Conservation (phyloP, 495 filamentous ascomycete genomes). For the Lineolata rhizophorae region DNA sequence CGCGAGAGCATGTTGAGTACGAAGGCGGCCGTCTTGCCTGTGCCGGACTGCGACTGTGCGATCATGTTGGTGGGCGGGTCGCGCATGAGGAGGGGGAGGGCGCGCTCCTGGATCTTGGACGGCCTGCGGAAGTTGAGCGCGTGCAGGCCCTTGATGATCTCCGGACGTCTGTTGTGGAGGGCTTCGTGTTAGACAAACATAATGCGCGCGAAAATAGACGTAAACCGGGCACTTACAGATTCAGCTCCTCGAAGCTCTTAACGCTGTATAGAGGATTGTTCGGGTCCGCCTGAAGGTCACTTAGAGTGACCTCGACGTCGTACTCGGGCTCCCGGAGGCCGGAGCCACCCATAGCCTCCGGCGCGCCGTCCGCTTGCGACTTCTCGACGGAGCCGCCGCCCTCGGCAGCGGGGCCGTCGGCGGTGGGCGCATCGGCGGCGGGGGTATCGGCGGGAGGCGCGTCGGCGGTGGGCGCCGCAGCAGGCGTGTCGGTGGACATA, state of each 20-base stretch:
- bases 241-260: conserved; percentile 66
- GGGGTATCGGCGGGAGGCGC: not conserved
- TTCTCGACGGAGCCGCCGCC: conserved; percentile 14
- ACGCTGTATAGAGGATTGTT: conserved; percentile 74
- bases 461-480: not conserved
- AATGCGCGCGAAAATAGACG: conserved; percentile 15
- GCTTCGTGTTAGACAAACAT: conserved; percentile 3
- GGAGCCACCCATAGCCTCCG: conserved; percentile 15
- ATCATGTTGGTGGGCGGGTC: conserved; percentile 82
- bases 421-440: conserved; percentile 3
- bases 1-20: conserved; percentile 75
- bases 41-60: conserved; percentile 94
- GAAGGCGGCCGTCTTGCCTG: conserved; percentile 95
- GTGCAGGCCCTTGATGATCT: conserved; percentile 39
- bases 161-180: conserved; percentile 17
- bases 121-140: conserved; percentile 83
- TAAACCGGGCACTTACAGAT: no score
- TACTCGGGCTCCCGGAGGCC: conserved; percentile 52
- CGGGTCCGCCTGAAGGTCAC: conserved; percentile 67
- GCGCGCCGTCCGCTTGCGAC: conserved; percentile 31
- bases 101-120: conserved; percentile 90
- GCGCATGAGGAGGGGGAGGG: conserved; percentile 63
- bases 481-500: not conserved
- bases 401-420: conserved; percentile 7
- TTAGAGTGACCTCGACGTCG: conserved; percentile 75